Base-by-base conservation (phyloP, 1,284 basidiomycete species). In the Sanghuangporus sanghuang region DNA sequence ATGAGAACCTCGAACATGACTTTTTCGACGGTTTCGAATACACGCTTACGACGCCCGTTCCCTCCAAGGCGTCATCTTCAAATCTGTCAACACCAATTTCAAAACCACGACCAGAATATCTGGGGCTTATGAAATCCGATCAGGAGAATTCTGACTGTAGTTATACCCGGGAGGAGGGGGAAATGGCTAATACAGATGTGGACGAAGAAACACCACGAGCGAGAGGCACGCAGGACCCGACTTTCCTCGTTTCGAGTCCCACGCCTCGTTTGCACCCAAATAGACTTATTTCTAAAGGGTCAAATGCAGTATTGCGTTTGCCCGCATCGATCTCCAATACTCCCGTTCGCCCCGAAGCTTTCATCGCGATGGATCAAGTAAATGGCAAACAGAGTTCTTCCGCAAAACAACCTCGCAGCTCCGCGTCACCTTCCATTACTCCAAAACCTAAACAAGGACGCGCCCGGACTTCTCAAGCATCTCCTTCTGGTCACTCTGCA, bases 1-100 rank as follows among this genome's bases (percentile, higher is more conserved):
- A 61, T 16, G 59, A 61, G 48, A 50, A 40, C n/a, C 57, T 60
- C 27, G 61, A 65, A 27, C 54, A 42, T n/a, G 64, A 65, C 49
- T 65, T 65, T 55, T 61, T 65, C 32, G 53, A 52, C 39, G 61
- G 39, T 14, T 16, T 50, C 18, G 64, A 65, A 48, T 53, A 50
- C 44, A 62, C 64, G 36, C 32, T 65, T 16, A 65, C 38, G 18
- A 64, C 63, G 5, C 63, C 63, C 21, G 35, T 57, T 39, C 58
- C 58, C 7, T 27, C 50, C 7, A 55, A 27, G n/a, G 8, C 39
- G 27, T 8, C 32, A 32, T 21, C 50, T 32, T 40, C 21, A 6
- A 35, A 46, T 21, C 18, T 49, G 11, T 46, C 8, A 6, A 18
- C 14, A 3, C 32, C 14, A 18, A 32, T 49, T 8, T 32, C 14